phyloP scores from a whole-genome alignment of 257 asterid genomes.

The Fraxinus pennsylvanica region DNA sequence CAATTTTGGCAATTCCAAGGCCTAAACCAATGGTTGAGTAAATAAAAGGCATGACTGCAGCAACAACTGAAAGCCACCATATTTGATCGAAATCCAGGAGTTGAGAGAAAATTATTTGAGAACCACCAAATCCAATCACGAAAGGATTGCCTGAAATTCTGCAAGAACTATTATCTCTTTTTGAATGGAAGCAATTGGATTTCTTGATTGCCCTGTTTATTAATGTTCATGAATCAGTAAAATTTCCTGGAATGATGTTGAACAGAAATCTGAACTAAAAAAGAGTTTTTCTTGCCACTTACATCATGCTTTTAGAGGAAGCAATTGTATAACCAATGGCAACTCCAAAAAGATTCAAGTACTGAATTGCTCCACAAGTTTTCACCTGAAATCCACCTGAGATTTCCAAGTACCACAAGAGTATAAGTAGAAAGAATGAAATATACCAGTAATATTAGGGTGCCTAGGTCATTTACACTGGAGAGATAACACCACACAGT shows the following conservation, averaged over 20 bases:
- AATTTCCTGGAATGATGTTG: not conserved
- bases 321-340: conserved; percentile 92
- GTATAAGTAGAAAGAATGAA: too few relatives aligned
- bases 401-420: not conserved
- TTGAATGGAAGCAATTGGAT: conserved; percentile 45
- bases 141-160: conserved; percentile 43
- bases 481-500: too few relatives aligned
- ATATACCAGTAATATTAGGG: too few relatives aligned
- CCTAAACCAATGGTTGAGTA: conserved; percentile 56
- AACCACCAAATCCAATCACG: conserved; percentile 50
- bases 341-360: conserved; percentile 81
- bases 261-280: not conserved
- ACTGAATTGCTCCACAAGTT: conserved; percentile 87
- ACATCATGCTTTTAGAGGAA: conserved; percentile 72
- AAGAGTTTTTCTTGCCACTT: not conserved
- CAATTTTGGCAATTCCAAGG: conserved; percentile 52
- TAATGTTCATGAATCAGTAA: not conserved
- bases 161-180: conserved; percentile 41
- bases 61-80: conserved; percentile 57
- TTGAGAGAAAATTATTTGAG: conserved; percentile 48
- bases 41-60: conserved; percentile 54
- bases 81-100: conserved; percentile 49
- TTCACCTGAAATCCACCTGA: conserved; percentile 86
- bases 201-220: conserved; percentile 25
- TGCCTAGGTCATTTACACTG: too few relatives aligned